Conservation (phyloP, 2,329 filamentous ascomycete genomes). For the Pestalotiopsis sp. region DNA sequence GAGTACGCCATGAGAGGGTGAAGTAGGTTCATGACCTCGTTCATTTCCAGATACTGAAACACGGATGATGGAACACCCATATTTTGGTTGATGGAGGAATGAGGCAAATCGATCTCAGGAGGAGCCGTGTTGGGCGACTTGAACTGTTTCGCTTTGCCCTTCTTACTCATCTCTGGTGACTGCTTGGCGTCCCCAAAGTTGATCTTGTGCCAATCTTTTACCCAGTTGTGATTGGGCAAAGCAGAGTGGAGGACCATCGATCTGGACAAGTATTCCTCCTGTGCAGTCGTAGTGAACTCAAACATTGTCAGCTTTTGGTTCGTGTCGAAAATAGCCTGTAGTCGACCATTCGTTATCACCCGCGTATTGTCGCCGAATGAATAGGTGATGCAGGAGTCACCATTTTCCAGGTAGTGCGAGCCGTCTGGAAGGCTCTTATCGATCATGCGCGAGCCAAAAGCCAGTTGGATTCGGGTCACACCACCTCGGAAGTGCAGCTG, state of each 20-base stretch:
- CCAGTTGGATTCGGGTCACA: slow-evolving; percentile 81
- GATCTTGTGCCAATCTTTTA: slow-evolving; percentile 63
- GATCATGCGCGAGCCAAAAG: slow-evolving; percentile 66
- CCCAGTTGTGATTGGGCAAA: slow-evolving; percentile 62
- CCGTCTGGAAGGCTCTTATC: slow-evolving; percentile 61
- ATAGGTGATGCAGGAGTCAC: slow-evolving; percentile 79
- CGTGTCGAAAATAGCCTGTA: slow-evolving; percentile 77
- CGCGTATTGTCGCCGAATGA: slow-evolving; percentile 79
- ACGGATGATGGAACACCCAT: slow-evolving; percentile 62
- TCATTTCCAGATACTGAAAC: slow-evolving; percentile 66
- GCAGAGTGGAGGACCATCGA: slow-evolving; percentile 62
- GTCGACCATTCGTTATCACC: slow-evolving; percentile 74
- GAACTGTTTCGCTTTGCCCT: slow-evolving; percentile 57
- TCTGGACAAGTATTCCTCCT: slow-evolving; percentile 83
- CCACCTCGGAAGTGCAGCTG: slow-evolving; percentile 86
- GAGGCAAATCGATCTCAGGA: slow-evolving; percentile 61
- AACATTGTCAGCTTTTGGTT: slow-evolving; percentile 82
- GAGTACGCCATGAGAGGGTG: slow-evolving; percentile 58
- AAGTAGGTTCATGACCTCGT: slow-evolving; percentile 55
- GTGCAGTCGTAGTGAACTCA: slow-evolving; percentile 73
- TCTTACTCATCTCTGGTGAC: slow-evolving; percentile 69
- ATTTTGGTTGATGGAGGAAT: slow-evolving; percentile 54
- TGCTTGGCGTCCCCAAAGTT: slow-evolving; percentile 58
- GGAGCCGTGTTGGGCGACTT: slow-evolving; percentile 61
- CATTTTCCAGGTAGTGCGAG: slow-evolving; percentile 73